These are phyloP conservation scores for Pichia phayaonensis DNA, from an alignment of 805 yeast genomes.

Conservation along the genomic window DNA sequence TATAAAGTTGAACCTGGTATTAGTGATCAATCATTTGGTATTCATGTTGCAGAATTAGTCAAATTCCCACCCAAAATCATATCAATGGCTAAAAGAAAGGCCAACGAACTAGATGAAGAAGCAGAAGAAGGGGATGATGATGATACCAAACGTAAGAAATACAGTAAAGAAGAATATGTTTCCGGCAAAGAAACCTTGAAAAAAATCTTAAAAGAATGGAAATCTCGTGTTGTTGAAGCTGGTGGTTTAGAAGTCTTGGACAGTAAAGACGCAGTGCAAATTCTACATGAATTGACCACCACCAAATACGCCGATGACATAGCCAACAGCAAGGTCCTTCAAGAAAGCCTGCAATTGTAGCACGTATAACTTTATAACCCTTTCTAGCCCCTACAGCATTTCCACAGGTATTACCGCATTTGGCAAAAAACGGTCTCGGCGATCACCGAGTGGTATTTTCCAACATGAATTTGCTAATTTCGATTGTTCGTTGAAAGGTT, in stretches of 20 bases:
- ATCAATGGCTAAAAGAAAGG: slow-evolving; percentile 92
- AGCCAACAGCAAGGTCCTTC: slow-evolving; percentile 12
- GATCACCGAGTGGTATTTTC: background rate
- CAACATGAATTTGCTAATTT: background rate
- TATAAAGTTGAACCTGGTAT: slow-evolving; percentile 97
- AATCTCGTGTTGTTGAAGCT: slow-evolving; percentile 35
- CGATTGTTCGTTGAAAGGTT: background rate
- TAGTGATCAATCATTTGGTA: slow-evolving; percentile 93
- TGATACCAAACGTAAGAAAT: slow-evolving; percentile 32
- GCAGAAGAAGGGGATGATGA: slow-evolving; percentile 31
- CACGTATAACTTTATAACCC: background rate
- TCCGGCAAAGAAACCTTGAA: slow-evolving; percentile 50
- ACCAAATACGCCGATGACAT: slow-evolving; percentile 2
- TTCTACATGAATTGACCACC: slow-evolving; percentile 2
- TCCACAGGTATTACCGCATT: background rate
- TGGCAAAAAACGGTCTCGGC: background rate
- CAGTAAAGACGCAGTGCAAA: slow-evolving; percentile 24
- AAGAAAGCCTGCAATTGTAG: slow-evolving; percentile 20
- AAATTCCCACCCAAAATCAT: slow-evolving; percentile 87
- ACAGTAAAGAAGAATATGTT: slow-evolving; percentile 43
- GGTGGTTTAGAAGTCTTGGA: slow-evolving; percentile 36
- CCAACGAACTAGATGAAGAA: slow-evolving; percentile 71
- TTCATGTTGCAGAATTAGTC: slow-evolving; percentile 94
- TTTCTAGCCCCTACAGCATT: too few species aligned
- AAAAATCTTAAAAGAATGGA: slow-evolving; percentile 48